A percentile compares a stretch with the other conserved stretches of the same genome.
phyloP scores from a whole-genome alignment of 208 protist genomes.

The Trypanosoma avium region DNA sequence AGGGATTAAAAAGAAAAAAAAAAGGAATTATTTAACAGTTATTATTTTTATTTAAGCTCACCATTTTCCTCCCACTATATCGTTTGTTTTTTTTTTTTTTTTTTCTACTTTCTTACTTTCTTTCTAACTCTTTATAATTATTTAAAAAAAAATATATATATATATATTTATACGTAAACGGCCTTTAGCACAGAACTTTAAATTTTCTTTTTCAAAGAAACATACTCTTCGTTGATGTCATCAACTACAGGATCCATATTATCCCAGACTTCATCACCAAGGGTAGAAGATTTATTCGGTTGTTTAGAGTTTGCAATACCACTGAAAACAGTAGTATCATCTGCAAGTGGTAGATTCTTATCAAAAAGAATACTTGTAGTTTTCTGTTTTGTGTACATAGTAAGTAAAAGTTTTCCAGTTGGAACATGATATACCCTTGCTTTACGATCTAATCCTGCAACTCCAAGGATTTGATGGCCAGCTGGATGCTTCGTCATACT shows the following conservation, averaged over 20 bases:
- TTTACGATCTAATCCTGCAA: constrained; percentile 76
- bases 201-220: constrained; percentile 8
- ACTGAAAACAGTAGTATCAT: constrained; percentile 65
- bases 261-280: constrained; percentile 84
- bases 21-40: not conserved
- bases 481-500: constrained; percentile 83
- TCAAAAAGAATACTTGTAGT: constrained; percentile 67
- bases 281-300: constrained; percentile 46
- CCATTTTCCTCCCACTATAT: too few species aligned
- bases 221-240: constrained; percentile 43
- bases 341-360: constrained; percentile 52
- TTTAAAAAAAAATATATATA: constrained; percentile 6
- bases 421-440: constrained; percentile 82
- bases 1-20: not conserved
- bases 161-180: not conserved
- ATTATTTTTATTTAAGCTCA: not conserved
- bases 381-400: constrained; percentile 77
- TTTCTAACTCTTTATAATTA: too few species aligned
- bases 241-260: constrained; percentile 86
- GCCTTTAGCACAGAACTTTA: constrained; percentile 9
- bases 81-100: too few species aligned
- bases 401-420: constrained; percentile 72
- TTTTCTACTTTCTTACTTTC: too few species aligned
- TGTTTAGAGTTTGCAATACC: constrained; percentile 68
- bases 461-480: constrained; percentile 75